These are phyloP conservation scores for Cucurbitaria berberidis DNA, from an alignment of 2,329 filamentous ascomycete species.

Conservation along the genomic window DNA sequence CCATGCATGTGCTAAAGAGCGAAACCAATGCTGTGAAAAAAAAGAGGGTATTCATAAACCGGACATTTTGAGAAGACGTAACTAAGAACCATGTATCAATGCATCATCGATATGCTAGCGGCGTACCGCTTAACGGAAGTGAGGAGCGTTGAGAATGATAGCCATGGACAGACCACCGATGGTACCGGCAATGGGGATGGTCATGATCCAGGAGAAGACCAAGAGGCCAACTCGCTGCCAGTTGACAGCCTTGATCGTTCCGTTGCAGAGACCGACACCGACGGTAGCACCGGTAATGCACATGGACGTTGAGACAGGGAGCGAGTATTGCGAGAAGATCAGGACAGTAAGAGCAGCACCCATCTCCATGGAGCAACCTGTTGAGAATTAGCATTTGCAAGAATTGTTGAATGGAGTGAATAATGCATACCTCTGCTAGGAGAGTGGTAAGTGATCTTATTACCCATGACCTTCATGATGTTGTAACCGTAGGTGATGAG, in stretches of 20 bases:
- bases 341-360: constrained; percentile 78
- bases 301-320: constrained; percentile 72
- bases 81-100: background rate
- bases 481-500: constrained; percentile 80
- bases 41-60: background rate
- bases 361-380: constrained; percentile 75
- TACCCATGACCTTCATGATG: constrained; percentile 87
- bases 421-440: constrained; percentile 52
- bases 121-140: constrained; percentile 46
- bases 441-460: constrained; percentile 77
- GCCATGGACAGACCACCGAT: constrained; percentile 57
- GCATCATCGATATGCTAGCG: background rate
- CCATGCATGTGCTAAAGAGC: background rate
- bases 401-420: background rate
- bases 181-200: constrained; percentile 66
- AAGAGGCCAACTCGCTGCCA: constrained; percentile 72
- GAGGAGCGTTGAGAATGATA: constrained; percentile 64
- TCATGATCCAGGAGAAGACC: constrained; percentile 70
- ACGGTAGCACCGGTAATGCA: constrained; percentile 82
- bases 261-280: constrained; percentile 79
- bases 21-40: background rate
- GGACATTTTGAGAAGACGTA: background rate
- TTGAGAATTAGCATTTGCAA: constrained; percentile 12
- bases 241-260: constrained; percentile 74
- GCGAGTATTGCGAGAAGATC: constrained; percentile 75